Conservation (phyloP, 257 asterid genomes). For the Solanum chaucha region DNA sequence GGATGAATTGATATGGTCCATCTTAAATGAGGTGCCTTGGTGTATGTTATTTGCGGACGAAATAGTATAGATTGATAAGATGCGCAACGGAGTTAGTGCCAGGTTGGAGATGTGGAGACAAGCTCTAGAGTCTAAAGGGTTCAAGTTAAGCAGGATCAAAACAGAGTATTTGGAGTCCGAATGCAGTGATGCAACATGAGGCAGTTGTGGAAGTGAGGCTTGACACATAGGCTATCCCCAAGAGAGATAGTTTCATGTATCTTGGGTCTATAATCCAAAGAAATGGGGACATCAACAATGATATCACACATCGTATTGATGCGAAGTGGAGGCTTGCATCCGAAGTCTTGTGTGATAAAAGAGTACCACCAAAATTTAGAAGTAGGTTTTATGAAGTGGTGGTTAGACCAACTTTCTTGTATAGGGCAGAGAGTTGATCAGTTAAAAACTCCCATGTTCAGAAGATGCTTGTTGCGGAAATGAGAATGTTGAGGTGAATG, state of each 20-base stretch:
- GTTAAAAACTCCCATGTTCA: neutral
- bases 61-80: neutral
- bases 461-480: neutral
- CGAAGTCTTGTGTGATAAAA: neutral
- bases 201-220: neutral
- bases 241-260: neutral
- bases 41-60: neutral
- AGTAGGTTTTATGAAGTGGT: neutral
- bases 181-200: neutral
- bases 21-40: neutral
- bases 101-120: neutral
- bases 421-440: neutral
- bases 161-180: neutral
- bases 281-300: neutral
- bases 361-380: neutral
- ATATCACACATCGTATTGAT: neutral
- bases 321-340: neutral
- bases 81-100: neutral
- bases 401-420: neutral
- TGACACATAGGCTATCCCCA: neutral
- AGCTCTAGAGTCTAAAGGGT: neutral
- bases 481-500: neutral
- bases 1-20: neutral
- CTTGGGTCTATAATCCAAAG: neutral
- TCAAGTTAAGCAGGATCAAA: neutral